These are phyloP conservation scores for Bretschneidera sinensis DNA, from an alignment of 345 rosid genomes.

Conservation along the genomic window DNA sequence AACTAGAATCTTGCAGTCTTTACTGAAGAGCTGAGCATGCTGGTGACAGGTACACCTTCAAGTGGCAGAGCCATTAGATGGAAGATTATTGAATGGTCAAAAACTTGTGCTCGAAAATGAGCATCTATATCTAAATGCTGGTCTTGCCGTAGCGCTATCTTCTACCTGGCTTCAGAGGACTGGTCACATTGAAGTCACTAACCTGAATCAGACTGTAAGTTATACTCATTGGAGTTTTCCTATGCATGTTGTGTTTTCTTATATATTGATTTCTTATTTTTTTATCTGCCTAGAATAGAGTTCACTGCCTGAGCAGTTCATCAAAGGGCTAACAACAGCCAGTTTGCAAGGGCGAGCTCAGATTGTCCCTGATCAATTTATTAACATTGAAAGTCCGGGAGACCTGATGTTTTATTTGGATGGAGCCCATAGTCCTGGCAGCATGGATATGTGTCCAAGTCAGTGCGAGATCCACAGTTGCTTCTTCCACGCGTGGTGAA, in stretches of 20 bases:
- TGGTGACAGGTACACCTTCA: constrained; percentile 65
- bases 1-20: neutral
- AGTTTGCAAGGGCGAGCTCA: constrained; percentile 96
- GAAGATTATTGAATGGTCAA: constrained; percentile 51
- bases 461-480: constrained; percentile 78
- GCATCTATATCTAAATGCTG: constrained; percentile 88
- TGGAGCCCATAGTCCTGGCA: constrained; percentile 98
- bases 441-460: constrained; percentile 89
- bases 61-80: constrained; percentile 60
- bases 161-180: constrained; percentile 79
- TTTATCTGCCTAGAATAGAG: constrained; percentile 39
- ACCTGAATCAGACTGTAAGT: constrained; percentile 52
- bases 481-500: constrained; percentile 58
- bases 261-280: constrained; percentile 5
- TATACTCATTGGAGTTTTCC: neutral
- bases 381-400: constrained; percentile 40
- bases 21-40: constrained; percentile 1
- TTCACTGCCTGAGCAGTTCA: constrained; percentile 71
- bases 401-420: constrained; percentile 81
- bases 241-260: constrained; percentile 1
- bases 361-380: constrained; percentile 56
- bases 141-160: constrained; percentile 77
- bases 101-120: constrained; percentile 92
- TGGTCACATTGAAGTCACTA: constrained; percentile 47
- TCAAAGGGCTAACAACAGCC: constrained; percentile 76